A percentile compares a stretch with the other conserved stretches of the same genome.
phyloP scores from a whole-genome alignment of 73 alveolate genomes.

The Diophrys sp. region DNA sequence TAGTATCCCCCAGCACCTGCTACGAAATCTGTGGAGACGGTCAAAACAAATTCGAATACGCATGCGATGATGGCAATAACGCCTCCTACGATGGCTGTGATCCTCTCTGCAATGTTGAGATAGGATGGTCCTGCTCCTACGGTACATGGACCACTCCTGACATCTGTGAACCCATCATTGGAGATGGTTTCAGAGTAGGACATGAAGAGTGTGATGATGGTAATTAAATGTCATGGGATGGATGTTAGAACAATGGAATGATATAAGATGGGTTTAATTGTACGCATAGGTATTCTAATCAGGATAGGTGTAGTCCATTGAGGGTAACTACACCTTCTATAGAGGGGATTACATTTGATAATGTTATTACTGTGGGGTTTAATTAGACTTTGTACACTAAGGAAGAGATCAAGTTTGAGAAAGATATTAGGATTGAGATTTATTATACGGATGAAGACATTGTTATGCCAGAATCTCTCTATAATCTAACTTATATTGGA shows the following conservation, averaged over 20 bases:
- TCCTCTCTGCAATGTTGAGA: neutral
- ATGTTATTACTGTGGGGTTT: neutral
- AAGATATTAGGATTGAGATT: neutral
- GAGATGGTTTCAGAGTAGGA: neutral
- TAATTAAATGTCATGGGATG: neutral
- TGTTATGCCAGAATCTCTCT: neutral
- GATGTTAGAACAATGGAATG: neutral
- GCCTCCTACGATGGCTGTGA: neutral
- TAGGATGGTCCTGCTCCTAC: neutral
- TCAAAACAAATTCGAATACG: neutral
- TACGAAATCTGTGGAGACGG: slow-evolving; percentile 57
- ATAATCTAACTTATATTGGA: neutral
- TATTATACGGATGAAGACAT: neutral
- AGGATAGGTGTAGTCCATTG: neutral
- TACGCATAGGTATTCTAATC: neutral
- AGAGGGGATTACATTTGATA: neutral
- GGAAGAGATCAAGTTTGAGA: neutral
- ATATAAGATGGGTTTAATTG: neutral
- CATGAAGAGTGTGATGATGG: neutral
- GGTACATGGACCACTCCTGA: neutral
- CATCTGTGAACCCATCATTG: neutral
- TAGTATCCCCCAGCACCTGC: slow-evolving; percentile 16
- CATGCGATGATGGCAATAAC: neutral
- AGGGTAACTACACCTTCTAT: neutral
- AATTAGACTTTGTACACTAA: neutral